phyloP scores from a whole-genome alignment of 1,139 yeast genomes.

The Zygosaccharomyces pseudobailii region DNA sequence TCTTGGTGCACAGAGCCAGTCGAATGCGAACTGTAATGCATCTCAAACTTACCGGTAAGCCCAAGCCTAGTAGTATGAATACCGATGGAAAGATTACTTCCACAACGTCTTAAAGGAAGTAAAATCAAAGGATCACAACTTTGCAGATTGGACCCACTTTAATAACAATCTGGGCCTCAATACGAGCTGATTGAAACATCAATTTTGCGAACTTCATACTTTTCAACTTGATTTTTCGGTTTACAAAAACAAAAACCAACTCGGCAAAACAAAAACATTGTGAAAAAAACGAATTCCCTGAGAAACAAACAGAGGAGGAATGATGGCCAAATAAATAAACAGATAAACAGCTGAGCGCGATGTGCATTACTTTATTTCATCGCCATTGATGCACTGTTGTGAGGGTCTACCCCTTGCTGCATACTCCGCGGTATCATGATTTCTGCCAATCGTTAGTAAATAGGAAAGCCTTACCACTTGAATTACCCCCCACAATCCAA shows the following conservation, averaged over 20 bases:
- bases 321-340: neutral
- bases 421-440: neutral
- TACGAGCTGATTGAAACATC: neutral
- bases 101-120: constrained; percentile 1
- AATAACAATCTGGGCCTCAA: neutral
- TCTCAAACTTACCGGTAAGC: neutral
- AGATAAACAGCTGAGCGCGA: neutral
- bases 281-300: neutral
- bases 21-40: constrained; percentile 12
- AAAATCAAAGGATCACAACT: neutral
- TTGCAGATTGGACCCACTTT: neutral
- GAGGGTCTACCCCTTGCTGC: neutral
- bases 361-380: neutral
- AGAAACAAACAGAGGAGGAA: neutral
- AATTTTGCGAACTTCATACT: constrained; percentile 2
- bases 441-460: constrained; percentile 30
- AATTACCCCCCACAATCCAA: constrained; percentile 92
- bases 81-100: constrained; percentile 2
- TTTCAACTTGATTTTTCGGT: constrained; percentile 4
- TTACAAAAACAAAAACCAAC: constrained; percentile 14
- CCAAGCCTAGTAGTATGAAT: neutral
- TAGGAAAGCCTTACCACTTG: constrained; percentile 84
- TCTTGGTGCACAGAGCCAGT: constrained; percentile 10
- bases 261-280: constrained; percentile 7
- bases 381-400: neutral